These are phyloP conservation scores for Fibroporia radiculosa DNA, from an alignment of 768 basidiomycete genomes.

Conservation along the genomic window DNA sequence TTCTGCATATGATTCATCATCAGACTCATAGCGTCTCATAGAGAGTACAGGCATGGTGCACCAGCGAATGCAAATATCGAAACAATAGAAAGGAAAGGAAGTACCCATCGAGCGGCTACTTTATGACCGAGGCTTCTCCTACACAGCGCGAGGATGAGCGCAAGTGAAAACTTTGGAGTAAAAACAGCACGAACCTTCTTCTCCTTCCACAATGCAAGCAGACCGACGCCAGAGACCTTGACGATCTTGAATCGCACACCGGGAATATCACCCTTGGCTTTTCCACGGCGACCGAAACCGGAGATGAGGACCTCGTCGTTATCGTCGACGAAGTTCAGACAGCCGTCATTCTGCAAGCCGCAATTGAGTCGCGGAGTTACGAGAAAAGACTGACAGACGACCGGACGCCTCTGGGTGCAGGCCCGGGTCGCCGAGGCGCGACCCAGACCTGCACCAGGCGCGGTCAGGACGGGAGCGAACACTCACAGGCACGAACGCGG, in stretches of 20 bases:
- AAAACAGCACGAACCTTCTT: slow-evolving; percentile 60
- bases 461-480: neutral
- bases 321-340: slow-evolving; percentile 98
- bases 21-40: slow-evolving; percentile 5
- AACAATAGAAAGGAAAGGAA: neutral
- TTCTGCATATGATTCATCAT: slow-evolving; percentile 7
- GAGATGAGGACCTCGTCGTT: slow-evolving; percentile 99
- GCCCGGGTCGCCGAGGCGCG: too few relatives aligned
- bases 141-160: neutral
- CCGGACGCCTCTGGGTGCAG: too few relatives aligned
- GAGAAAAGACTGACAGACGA: slow-evolving; percentile 3
- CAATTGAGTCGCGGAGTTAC: neutral
- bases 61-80: slow-evolving; percentile 1
- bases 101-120: slow-evolving; percentile 7
- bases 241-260: slow-evolving; percentile 99
- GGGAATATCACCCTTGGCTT: slow-evolving; percentile 99
- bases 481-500: slow-evolving; percentile 96
- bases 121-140: slow-evolving; percentile 35
- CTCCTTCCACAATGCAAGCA: slow-evolving; percentile 97
- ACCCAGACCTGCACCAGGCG: slow-evolving; percentile 1
- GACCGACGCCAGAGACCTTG: slow-evolving; percentile 98
- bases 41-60: slow-evolving; percentile 5
- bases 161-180: too few relatives aligned
- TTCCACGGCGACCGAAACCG: slow-evolving; percentile 99
- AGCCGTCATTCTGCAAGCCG: slow-evolving; percentile 76